Evolutionary conservation across 2,329 filamentous ascomycete species (phyloP).

Genomic region (Fusarium sp.): DNA sequence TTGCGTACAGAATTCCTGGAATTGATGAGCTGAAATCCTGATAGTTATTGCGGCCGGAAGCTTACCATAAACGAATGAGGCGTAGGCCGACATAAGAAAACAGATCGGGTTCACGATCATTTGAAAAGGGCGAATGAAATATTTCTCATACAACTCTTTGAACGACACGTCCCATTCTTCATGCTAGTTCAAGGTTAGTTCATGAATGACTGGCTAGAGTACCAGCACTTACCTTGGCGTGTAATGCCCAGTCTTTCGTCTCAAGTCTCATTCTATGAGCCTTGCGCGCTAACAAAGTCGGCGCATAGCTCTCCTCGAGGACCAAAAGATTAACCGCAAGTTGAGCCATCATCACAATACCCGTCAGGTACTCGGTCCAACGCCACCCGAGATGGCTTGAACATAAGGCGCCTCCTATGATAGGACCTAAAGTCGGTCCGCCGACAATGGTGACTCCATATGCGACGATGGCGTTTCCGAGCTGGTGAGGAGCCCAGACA

Average conservation of each 20-base stretch:
- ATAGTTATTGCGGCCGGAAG: neutral
- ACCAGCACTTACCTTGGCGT: neutral
- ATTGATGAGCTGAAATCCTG: neutral
- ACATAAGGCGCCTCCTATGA: neutral
- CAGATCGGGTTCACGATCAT: constrained; percentile 4
- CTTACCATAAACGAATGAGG: constrained; percentile 2
- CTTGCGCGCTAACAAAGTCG: neutral
- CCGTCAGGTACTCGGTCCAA: constrained; percentile 1
- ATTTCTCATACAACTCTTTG: neutral
- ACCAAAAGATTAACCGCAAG: neutral
- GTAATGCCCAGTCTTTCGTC: neutral
- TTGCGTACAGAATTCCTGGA: neutral
- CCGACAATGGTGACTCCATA: constrained; percentile 1
- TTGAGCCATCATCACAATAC: constrained; percentile 2
- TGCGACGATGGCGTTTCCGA: constrained; percentile 3
- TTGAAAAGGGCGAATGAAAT: constrained; percentile 3
- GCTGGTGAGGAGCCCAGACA: constrained; percentile 4
- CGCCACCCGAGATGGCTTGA: neutral
- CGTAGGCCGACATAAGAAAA: neutral
- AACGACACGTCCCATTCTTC: neutral
- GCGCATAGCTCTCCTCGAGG: constrained; percentile 8
- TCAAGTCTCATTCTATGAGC: constrained; percentile 1
- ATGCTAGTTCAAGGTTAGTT: neutral
- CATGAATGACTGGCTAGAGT: fast-evolving
- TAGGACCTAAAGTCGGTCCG: neutral